Evolutionary conservation across 2,329 filamentous ascomycete species (phyloP).

Genomic region (Phialocephala sp.): DNA sequence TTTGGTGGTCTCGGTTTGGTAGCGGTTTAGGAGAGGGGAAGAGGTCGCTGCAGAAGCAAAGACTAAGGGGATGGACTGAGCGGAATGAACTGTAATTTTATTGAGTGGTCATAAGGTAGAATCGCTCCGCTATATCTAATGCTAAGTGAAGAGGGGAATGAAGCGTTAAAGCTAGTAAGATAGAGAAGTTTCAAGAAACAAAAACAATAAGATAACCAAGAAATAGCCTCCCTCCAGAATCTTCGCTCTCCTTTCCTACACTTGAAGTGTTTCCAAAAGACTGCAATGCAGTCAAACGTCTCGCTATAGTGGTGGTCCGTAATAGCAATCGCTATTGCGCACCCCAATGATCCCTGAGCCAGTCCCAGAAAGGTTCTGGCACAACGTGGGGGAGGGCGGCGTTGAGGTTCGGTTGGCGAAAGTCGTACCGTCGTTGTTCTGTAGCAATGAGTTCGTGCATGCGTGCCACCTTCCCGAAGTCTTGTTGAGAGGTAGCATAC

Average conservation of each 20-base stretch:
- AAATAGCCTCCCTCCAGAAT: background rate
- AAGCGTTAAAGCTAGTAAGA: background rate
- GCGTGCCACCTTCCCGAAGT: constrained; percentile 56
- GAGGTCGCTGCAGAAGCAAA: background rate
- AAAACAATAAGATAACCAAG: background rate
- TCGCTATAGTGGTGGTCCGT: background rate
- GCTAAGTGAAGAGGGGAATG: constrained; percentile 5
- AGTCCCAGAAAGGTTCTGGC: constrained; percentile 58
- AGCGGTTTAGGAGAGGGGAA: background rate
- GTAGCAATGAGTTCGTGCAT: constrained; percentile 71
- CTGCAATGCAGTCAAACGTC: background rate
- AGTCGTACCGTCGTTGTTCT: constrained; percentile 70
- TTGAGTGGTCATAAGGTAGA: background rate
- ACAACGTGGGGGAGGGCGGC: constrained; percentile 50
- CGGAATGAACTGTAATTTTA: background rate
- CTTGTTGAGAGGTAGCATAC: constrained; percentile 42
- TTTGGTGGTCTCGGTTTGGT: background rate
- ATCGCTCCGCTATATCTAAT: constrained; percentile 5
- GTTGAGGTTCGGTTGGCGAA: constrained; percentile 65
- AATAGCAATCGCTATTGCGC: constrained; percentile 10
- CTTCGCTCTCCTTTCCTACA: background rate
- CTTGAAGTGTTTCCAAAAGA: background rate
- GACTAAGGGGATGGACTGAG: background rate
- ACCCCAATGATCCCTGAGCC: constrained; percentile 58
- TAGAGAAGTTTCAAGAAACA: constrained; percentile 1